Evolutionary conservation across 306 rosid species (phyloP), one percentile per base, ranked within the genome.

Genomic region (Potentilla sterilis): DNA sequence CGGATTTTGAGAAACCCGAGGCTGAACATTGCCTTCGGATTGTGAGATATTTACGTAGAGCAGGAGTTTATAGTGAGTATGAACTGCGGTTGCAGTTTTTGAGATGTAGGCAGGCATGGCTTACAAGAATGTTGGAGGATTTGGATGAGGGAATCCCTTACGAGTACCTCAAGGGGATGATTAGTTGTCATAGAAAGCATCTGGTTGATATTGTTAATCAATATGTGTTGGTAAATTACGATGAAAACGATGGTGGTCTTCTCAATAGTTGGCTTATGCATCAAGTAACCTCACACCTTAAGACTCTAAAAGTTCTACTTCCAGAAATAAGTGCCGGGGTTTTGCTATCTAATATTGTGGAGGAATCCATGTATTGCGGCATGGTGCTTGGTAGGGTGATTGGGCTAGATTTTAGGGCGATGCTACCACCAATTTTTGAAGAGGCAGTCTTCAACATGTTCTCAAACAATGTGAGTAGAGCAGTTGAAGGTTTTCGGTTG

Each of bases 231-330:
- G 92, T 78, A 90, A 96, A 76, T 92, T 97, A 7, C 84, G 90
- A 88, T 79, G 97, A 95, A 77, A 97, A 90, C 83, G 97, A 95
- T 51, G 93, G 92, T 67, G 97, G 99, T 66, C 96, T 95, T 86
- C 93, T 95, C 77, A 92, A 92, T 87, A 92, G 98, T 79, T 92
- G 98, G 98, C 93, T 96, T 59, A 92, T 87, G 98, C 98, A 95
- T 81, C 97, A 92, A 87, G 90, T 95, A 78, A 84, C 93, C 37
- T 81, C 96, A 67, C 91, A 88, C 78, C 88, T 94, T 46, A 83
- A 90, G 82, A 89, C 97, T 52, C 83, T 94, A 37, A 90, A 88
- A 83, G 32, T 89, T 77, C 88, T 92, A 87, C 96, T 94, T 78
- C 95, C 96, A 77, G 86, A 95, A 87, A 90, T 92, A 80, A 87